Evolutionary conservation across 345 rosid genomes (phyloP).

Genomic region (Excoecaria cochinchinensis): DNA sequence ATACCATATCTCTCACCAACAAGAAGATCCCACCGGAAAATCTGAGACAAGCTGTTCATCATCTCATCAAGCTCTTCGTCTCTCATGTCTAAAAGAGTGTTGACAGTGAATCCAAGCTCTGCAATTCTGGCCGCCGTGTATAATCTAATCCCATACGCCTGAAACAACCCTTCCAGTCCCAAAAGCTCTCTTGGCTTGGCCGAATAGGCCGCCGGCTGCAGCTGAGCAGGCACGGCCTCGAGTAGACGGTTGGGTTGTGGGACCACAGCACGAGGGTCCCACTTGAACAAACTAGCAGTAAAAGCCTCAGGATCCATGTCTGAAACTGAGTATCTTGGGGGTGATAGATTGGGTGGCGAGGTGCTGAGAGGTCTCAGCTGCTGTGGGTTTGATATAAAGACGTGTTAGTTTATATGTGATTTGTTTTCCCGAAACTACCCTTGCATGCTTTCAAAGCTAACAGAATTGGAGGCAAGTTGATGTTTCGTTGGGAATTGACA

Average conservation of each 20-base stretch:
- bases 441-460: constrained; percentile 14
- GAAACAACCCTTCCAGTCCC: constrained; percentile 78
- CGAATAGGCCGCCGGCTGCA: constrained; percentile 31
- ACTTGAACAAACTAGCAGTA: constrained; percentile 68
- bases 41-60: constrained; percentile 91
- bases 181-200: constrained; percentile 52
- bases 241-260: constrained; percentile 30
- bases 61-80: constrained; percentile 98
- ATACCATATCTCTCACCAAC: constrained; percentile 94
- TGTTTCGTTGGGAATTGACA: constrained; percentile 43
- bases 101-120: constrained; percentile 91
- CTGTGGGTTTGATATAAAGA: constrained; percentile 15
- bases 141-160: constrained; percentile 78
- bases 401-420: background rate
- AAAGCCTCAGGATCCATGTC: constrained; percentile 86
- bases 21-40: constrained; percentile 88
- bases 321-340: background rate
- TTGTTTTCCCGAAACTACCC: constrained; percentile 35
- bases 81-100: constrained; percentile 83
- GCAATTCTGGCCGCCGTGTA: constrained; percentile 88
- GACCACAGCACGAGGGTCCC: constrained; percentile 55
- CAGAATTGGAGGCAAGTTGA: constrained; percentile 3
- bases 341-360: background rate
- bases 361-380: background rate
- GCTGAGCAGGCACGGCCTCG: constrained; percentile 17